Evolutionary conservation across 805 yeast species (phyloP).

Genomic region (Suhomyces kilbournensis): DNA sequence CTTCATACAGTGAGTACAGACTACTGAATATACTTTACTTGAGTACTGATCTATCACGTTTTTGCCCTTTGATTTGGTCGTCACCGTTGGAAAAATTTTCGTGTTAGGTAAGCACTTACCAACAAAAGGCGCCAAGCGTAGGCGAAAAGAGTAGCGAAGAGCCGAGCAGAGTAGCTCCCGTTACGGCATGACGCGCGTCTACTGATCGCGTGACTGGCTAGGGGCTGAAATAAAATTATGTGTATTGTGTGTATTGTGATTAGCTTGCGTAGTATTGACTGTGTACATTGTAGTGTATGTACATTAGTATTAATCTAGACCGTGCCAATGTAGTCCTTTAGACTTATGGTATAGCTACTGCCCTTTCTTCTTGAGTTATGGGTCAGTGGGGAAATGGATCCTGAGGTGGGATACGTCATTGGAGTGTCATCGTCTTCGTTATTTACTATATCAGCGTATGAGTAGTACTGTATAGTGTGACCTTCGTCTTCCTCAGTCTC

Average conservation of each 20-base stretch:
- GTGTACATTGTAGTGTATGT: no score
- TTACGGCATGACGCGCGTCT: neutral
- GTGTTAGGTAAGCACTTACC: neutral
- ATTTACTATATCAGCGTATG: conserved; percentile 29
- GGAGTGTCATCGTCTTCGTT: conserved; percentile 14
- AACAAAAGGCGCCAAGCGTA: neutral
- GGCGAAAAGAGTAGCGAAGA: neutral
- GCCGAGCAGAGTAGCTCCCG: neutral
- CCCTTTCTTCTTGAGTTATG: conserved; percentile 8
- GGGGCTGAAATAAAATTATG: no score
- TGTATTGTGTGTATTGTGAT: no score
- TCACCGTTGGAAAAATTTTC: conserved; percentile 3
- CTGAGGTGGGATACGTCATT: neutral
- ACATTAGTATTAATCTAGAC: no score
- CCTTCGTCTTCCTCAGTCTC: conserved; percentile 3
- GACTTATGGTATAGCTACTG: conserved; percentile 11
- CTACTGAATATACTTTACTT: no score
- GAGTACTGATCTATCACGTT: neutral
- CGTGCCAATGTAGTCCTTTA: conserved; percentile 23
- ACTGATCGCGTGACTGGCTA: neutral
- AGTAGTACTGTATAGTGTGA: conserved; percentile 28
- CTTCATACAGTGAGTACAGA: no score
- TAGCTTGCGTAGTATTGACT: no score
- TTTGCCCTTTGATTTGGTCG: conserved; percentile 1
- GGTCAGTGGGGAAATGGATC: neutral